Conservation (phyloP, 306 rosid species). For the Psophocarpus tetragonolobus region DNA sequence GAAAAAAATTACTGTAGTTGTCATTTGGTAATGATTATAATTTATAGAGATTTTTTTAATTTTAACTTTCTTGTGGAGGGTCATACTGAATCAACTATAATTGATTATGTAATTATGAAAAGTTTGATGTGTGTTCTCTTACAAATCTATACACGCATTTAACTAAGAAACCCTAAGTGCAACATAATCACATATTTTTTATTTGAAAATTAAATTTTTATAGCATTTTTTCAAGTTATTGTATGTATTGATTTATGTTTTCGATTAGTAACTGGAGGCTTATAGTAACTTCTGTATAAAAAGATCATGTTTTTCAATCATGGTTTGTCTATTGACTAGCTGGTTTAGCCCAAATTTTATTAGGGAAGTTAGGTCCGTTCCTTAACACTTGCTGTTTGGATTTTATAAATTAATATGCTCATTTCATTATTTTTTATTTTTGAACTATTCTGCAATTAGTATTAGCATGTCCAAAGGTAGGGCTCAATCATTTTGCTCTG, state of each 20-base stretch:
- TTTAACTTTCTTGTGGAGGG: not conserved
- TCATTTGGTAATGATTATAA: not conserved
- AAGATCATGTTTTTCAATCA: not conserved
- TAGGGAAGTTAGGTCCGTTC: not conserved
- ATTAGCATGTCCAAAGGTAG: not conserved
- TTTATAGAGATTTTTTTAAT: slow-evolving; percentile 7
- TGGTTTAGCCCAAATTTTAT: not conserved
- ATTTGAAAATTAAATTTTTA: not conserved
- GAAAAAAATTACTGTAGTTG: not conserved
- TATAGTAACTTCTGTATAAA: not conserved
- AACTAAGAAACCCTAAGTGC: not conserved
- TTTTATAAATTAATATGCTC: not conserved
- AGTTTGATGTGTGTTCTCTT: not conserved
- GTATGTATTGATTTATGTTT: not conserved
- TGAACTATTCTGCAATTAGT: slow-evolving; percentile 8
- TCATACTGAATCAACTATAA: not conserved
- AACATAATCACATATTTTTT: not conserved
- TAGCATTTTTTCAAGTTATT: not conserved
- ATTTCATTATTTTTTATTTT: not conserved
- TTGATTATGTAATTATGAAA: not conserved
- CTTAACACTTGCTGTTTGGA: not conserved
- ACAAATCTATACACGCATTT: not conserved
- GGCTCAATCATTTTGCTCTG: slow-evolving; percentile 4
- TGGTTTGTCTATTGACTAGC: not conserved
- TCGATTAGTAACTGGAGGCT: not conserved